A percentile compares a stretch with the other conserved stretches of the same genome.
These are phyloP conservation scores for Stephania cephalantha DNA, from an alignment of 164 flowering plant species.

Conservation along the genomic window DNA sequence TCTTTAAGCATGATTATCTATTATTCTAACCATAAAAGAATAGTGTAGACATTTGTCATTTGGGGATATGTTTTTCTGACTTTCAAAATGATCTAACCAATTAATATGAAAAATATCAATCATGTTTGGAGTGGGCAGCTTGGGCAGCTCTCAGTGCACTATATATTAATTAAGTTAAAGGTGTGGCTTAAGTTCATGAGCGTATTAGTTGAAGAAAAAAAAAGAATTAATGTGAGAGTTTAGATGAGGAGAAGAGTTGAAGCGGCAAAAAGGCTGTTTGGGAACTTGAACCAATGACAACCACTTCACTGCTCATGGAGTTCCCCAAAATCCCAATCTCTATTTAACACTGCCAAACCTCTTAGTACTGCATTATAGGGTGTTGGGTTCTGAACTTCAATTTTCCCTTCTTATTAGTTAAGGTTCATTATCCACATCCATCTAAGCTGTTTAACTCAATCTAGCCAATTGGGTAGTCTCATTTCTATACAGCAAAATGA, in stretches of 20 bases:
- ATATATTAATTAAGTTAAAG: neutral
- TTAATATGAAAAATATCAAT: neutral
- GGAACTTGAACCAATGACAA: conserved; percentile 46
- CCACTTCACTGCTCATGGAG: neutral
- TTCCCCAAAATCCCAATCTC: conserved; percentile 6
- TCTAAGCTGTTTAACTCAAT: neutral
- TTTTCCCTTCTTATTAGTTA: neutral
- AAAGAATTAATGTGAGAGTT: conserved; percentile 10
- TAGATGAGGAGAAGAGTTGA: conserved; percentile 6
- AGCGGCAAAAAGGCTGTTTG: conserved; percentile 28
- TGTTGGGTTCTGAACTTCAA: neutral
- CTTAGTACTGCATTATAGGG: conserved; percentile 21
- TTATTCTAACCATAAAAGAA: neutral
- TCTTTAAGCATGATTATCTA: neutral
- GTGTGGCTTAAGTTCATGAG: neutral
- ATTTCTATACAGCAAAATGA: conserved; percentile 15
- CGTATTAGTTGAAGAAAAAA: neutral
- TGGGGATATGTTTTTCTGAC: neutral
- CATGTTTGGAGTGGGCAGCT: neutral
- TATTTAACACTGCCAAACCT: conserved; percentile 22
- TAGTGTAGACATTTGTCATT: neutral
- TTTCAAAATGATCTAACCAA: neutral
- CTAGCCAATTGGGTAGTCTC: neutral
- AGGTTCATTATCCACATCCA: neutral
- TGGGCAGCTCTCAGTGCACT: conserved; percentile 1